These are phyloP conservation scores for Ogataea nitratoaversa DNA, from an alignment of 805 yeast species.

Conservation along the genomic window DNA sequence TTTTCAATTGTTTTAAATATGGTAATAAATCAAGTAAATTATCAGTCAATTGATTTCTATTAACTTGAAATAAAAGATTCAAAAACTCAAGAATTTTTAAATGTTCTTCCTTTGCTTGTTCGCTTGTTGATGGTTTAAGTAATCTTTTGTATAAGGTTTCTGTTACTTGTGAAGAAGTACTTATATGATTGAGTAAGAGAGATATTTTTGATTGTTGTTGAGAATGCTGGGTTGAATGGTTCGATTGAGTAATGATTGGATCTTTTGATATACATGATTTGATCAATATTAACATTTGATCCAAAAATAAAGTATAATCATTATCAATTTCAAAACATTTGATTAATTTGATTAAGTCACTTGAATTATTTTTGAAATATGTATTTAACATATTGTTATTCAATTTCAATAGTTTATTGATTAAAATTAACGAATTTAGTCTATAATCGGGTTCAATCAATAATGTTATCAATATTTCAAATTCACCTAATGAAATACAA, in stretches of 20 bases:
- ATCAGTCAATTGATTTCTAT: neutral
- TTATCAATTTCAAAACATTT: neutral
- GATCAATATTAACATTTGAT: neutral
- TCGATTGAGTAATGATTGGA: too few species aligned
- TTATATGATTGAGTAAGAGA: too few species aligned
- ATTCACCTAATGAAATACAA: conserved; percentile 12
- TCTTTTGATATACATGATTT: too few species aligned
- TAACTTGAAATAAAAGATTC: neutral
- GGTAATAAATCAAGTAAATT: neutral
- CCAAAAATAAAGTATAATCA: neutral
- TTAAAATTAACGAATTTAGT: conserved; percentile 6
- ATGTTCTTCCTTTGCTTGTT: neutral
- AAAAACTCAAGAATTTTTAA: neutral
- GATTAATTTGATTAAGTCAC: neutral
- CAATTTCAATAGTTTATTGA: conserved; percentile 6
- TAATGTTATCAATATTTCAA: conserved; percentile 14
- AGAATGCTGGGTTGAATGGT: too few species aligned
- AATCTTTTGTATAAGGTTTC: neutral
- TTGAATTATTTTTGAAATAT: conserved; percentile 1
- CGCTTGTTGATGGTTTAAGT: neutral
- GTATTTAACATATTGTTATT: conserved; percentile 11
- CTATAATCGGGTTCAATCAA: conserved; percentile 11
- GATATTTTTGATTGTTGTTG: neutral
- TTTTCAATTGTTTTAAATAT: neutral
- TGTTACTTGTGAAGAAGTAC: neutral